Evolutionary conservation across 208 protist genomes (phyloP).

Genomic region (Angomonas deanei): DNA sequence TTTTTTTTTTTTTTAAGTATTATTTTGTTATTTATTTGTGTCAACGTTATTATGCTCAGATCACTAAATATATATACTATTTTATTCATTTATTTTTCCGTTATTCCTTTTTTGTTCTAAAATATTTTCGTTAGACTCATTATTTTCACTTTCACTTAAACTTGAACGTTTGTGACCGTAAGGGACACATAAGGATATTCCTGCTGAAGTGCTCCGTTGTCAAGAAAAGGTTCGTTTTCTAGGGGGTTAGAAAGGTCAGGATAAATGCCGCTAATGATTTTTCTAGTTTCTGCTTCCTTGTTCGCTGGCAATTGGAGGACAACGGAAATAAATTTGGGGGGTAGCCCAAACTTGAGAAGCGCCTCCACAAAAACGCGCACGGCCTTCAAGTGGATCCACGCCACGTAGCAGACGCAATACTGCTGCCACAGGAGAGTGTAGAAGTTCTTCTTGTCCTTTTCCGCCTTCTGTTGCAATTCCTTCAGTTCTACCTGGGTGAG

Average conservation of each 20-base stretch:
- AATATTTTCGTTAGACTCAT: not conserved
- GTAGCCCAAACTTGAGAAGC: slow-evolving; percentile 86
- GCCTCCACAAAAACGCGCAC: slow-evolving; percentile 90
- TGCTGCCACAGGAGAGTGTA: slow-evolving; percentile 78
- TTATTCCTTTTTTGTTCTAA: not conserved
- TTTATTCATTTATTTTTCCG: not conserved
- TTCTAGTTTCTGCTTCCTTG: slow-evolving; percentile 73
- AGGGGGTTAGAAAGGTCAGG: slow-evolving; percentile 51
- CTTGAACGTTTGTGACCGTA: slow-evolving; percentile 77
- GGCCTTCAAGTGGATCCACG: slow-evolving; percentile 91
- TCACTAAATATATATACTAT: not conserved
- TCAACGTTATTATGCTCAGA: not conserved
- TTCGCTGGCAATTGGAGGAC: slow-evolving; percentile 62
- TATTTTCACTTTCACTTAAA: slow-evolving; percentile 18
- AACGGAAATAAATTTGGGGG: slow-evolving; percentile 78
- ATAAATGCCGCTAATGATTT: slow-evolving; percentile 69
- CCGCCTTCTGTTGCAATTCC: slow-evolving; percentile 65
- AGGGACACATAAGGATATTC: slow-evolving; percentile 85
- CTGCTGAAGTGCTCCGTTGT: slow-evolving; percentile 68
- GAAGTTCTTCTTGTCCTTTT: slow-evolving; percentile 79
- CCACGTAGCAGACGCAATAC: slow-evolving; percentile 85
- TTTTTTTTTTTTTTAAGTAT: not conserved
- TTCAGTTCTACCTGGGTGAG: slow-evolving; percentile 52
- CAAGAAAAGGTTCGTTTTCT: slow-evolving; percentile 34
- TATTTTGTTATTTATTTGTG: not conserved